These are phyloP conservation scores for Nemania abortiva DNA, from an alignment of 2,329 filamentous ascomycete genomes.

Conservation along the genomic window DNA sequence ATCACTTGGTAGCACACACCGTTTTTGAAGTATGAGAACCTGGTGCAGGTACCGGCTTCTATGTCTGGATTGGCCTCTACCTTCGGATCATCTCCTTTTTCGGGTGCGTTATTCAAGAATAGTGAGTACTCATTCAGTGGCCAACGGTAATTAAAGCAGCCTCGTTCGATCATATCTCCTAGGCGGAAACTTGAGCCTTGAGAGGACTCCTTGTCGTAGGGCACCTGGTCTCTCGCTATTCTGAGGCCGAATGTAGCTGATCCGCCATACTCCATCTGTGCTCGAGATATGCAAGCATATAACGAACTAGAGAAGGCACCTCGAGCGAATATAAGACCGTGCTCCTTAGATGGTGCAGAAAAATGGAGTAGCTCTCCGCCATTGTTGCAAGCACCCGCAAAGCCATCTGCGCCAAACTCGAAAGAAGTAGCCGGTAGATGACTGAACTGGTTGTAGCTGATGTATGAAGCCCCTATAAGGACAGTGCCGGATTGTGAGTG, in stretches of 20 bases:
- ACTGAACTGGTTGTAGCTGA: conserved; percentile 34
- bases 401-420: conserved; percentile 38
- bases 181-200: conserved; percentile 30
- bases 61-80: not conserved
- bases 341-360: conserved; percentile 28
- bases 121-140: conserved; percentile 29
- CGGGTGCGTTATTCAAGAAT: conserved; percentile 12
- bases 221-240: conserved; percentile 9
- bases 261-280: conserved; percentile 26
- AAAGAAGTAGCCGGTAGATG: conserved; percentile 34
- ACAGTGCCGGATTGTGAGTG: conserved; percentile 5
- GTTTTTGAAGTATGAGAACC: conserved; percentile 32
- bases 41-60: conserved; percentile 32
- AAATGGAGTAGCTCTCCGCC: conserved; percentile 37
- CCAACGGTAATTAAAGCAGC: conserved; percentile 36
- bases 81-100: not conserved
- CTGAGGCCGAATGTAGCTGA: conserved; percentile 33
- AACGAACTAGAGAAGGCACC: conserved; percentile 33
- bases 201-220: not conserved
- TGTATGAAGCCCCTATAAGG: conserved; percentile 33
- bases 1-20: conserved; percentile 35
- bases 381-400: conserved; percentile 35
- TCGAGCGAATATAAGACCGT: conserved; percentile 35
- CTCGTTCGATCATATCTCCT: conserved; percentile 31
- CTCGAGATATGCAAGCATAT: conserved; percentile 34